Conservation (phyloP, 306 rosid genomes). For the Spatholobus suberectus region DNA sequence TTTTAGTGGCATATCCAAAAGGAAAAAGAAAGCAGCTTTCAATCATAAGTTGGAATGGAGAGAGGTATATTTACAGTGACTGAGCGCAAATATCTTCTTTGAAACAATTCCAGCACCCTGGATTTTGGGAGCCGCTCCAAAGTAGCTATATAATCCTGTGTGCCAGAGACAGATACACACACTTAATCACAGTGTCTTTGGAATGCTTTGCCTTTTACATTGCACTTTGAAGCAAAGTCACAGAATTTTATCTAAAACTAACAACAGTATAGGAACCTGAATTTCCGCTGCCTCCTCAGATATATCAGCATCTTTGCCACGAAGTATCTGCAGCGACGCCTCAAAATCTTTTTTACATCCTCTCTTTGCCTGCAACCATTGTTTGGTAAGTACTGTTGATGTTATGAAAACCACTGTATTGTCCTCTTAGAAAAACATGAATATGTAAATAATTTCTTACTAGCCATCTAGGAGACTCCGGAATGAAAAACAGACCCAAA, state of each 20-base stretch:
- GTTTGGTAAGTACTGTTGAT: neutral
- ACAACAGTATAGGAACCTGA: constrained; percentile 57
- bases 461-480: constrained; percentile 99
- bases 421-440: neutral
- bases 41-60: constrained; percentile 23
- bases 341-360: constrained; percentile 68
- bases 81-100: constrained; percentile 75
- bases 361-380: constrained; percentile 67
- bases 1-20: neutral
- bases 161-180: constrained; percentile 22
- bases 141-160: constrained; percentile 74
- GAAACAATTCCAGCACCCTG: constrained; percentile 74
- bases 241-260: constrained; percentile 10
- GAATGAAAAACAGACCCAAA: constrained; percentile 86
- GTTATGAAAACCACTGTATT: neutral
- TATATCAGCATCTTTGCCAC: constrained; percentile 77
- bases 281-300: constrained; percentile 81
- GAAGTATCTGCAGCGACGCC: constrained; percentile 69
- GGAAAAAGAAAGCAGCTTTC: constrained; percentile 8
- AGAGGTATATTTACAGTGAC: constrained; percentile 57
- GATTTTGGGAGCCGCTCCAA: constrained; percentile 82
- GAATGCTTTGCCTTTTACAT: neutral
- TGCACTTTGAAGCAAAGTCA: neutral
- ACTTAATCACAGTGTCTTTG: constrained; percentile 12
- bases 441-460: constrained; percentile 53